Percentiles rank a stretch among this genome's conserved stretches.
Evolutionary conservation across 805 yeast genomes (phyloP).

Genomic region (Tetrapisispora namnaoensis): DNA sequence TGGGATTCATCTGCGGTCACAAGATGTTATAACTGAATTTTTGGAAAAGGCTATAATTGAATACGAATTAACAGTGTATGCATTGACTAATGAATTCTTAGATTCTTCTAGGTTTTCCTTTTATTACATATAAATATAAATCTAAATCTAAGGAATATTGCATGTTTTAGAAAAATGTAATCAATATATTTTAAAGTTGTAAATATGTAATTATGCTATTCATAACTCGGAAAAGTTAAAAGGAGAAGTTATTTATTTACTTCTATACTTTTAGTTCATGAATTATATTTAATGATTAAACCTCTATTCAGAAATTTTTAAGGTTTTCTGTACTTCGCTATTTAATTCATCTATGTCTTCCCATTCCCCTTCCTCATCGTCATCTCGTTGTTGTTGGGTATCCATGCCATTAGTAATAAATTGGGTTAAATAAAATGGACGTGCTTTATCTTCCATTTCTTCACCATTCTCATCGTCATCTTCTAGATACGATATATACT

Average conservation of each 20-base stretch:
- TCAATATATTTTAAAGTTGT: constrained; percentile 48
- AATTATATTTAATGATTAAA: not conserved
- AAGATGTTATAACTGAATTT: constrained; percentile 22
- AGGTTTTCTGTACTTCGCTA: constrained; percentile 20
- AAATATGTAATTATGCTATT: constrained; percentile 26
- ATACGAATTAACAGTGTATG: constrained; percentile 11
- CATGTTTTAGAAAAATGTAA: constrained; percentile 50
- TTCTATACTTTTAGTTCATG: not conserved
- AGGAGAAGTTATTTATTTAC: constrained; percentile 62
- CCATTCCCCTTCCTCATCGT: constrained; percentile 26
- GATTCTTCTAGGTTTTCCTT: constrained; percentile 17
- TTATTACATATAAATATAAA: constrained; percentile 8
- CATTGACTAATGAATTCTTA: constrained; percentile 11
- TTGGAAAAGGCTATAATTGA: constrained; percentile 20
- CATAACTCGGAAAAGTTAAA: not conserved
- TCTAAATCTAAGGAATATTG: constrained; percentile 40
- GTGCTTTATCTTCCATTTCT: constrained; percentile 26
- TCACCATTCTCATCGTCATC: constrained; percentile 15
- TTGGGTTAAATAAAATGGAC: constrained; percentile 39
- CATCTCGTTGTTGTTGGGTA: constrained; percentile 14
- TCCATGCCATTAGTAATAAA: constrained; percentile 24
- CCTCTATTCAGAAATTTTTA: constrained; percentile 29
- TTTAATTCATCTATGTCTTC: constrained; percentile 35
- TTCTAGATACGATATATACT: constrained; percentile 56
- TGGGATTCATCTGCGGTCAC: constrained; percentile 28